A percentile compares a stretch with the other conserved stretches of the same genome.
Evolutionary conservation across 2,329 filamentous ascomycete genomes (phyloP).

Genomic region (Chaetomium strumarium): DNA sequence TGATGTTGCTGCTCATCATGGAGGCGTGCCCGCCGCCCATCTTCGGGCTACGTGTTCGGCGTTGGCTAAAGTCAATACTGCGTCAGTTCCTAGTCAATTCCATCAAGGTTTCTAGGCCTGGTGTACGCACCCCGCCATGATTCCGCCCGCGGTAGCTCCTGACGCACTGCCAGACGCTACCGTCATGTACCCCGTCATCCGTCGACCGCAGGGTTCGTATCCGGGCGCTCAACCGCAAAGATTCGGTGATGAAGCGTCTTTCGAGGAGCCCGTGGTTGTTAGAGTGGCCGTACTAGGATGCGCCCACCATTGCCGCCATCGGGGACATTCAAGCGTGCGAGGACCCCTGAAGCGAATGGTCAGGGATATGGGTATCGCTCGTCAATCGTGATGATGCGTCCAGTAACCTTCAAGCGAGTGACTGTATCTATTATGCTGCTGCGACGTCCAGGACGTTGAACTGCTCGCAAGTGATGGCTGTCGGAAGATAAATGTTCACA

Average conservation of each 20-base stretch:
- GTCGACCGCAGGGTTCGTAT: constrained; percentile 18
- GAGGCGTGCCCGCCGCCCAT: constrained; percentile 76
- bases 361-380: not conserved
- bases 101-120: not conserved
- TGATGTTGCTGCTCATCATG: constrained; percentile 87
- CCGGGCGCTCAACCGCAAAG: not conserved
- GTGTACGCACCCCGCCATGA: constrained; percentile 43
- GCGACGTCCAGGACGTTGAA: no score
- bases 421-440: no score
- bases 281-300: constrained; percentile 3
- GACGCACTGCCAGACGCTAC: constrained; percentile 45
- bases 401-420: no score
- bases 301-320: constrained; percentile 8
- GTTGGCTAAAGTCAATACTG: constrained; percentile 36
- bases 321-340: not conserved
- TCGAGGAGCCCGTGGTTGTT: not conserved
- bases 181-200: constrained; percentile 51
- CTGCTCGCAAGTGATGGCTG: no score
- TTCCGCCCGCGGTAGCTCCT: constrained; percentile 34
- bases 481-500: no score
- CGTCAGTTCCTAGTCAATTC: not conserved
- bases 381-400: not conserved
- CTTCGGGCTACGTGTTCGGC: constrained; percentile 60
- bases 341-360: not conserved
- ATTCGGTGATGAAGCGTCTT: no score